A percentile compares a stretch with the other conserved stretches of the same genome.
These are phyloP conservation scores for Erysimum cheiranthoides DNA, from an alignment of 345 rosid genomes.

Conservation along the genomic window DNA sequence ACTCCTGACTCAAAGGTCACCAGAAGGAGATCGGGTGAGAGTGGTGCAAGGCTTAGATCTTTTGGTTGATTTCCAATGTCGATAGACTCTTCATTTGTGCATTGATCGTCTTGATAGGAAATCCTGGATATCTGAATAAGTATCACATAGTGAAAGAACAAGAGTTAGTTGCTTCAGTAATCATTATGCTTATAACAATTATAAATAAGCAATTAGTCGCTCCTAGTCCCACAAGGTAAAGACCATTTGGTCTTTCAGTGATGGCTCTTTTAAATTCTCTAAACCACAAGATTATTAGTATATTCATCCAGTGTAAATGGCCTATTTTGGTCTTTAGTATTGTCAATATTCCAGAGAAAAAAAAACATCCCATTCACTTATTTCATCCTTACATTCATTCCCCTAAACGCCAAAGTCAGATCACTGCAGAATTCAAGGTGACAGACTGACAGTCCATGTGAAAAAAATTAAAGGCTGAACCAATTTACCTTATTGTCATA, in stretches of 20 bases:
- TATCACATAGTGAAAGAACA: conserved; percentile 22
- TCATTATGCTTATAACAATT: background rate
- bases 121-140: conserved; percentile 73
- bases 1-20: conserved; percentile 78
- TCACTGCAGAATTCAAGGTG: background rate
- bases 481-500: conserved; percentile 85
- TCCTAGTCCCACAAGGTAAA: conserved; percentile 1
- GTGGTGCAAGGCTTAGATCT: conserved; percentile 81
- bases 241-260: conserved; percentile 14
- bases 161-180: conserved; percentile 23
- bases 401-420: background rate
- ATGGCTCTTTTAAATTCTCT: background rate
- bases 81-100: conserved; percentile 65
- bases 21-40: conserved; percentile 70
- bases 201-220: background rate
- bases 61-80: conserved; percentile 89
- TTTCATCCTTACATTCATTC: background rate
- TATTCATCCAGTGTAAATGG: background rate
- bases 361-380: background rate
- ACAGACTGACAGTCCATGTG: conserved; percentile 23
- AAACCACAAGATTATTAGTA: conserved; percentile 1
- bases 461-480: background rate
- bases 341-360: background rate
- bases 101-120: conserved; percentile 69
- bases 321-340: background rate